Percentiles rank a stretch among this genome's conserved stretches.
phyloP scores from a whole-genome alignment of 345 rosid genomes.

The Anastatica hierochuntica region DNA sequence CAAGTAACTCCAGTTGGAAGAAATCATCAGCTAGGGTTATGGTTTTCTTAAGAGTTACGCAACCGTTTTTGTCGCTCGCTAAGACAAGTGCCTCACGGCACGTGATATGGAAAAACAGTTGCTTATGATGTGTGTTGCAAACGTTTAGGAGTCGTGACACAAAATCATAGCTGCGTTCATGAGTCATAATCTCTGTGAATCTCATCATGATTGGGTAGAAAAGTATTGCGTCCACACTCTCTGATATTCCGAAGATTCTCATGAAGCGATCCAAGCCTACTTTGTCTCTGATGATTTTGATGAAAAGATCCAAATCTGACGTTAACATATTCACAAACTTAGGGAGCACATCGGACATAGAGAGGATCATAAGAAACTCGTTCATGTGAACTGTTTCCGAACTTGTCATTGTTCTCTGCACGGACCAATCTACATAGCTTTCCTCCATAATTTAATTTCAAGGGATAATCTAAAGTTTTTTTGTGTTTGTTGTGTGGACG shows the following conservation, averaged over 20 bases:
- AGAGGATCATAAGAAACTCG: neutral
- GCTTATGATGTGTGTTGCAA: neutral
- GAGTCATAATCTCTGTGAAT: neutral
- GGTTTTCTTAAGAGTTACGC: neutral
- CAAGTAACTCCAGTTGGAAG: neutral
- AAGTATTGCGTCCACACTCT: neutral
- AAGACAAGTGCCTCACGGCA: neutral
- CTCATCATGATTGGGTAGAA: neutral
- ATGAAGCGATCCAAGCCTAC: neutral
- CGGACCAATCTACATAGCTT: no score
- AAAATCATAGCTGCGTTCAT: neutral
- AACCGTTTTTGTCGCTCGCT: neutral
- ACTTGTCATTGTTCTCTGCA: neutral
- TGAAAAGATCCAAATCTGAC: neutral
- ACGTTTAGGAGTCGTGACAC: neutral
- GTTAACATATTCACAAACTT: neutral
- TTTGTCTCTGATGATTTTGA: neutral
- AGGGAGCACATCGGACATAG: neutral
- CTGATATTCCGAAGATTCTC: neutral
- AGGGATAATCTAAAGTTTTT: no score
- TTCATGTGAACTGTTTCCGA: neutral
- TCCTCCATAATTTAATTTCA: no score
- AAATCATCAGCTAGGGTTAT: neutral
- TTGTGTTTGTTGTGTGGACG: no score
- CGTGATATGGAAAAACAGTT: neutral